Evolutionary conservation across 768 basidiomycete genomes (phyloP), one percentile per base, ranked within the genome.

Genomic region (Rossbeevera mucosa): DNA sequence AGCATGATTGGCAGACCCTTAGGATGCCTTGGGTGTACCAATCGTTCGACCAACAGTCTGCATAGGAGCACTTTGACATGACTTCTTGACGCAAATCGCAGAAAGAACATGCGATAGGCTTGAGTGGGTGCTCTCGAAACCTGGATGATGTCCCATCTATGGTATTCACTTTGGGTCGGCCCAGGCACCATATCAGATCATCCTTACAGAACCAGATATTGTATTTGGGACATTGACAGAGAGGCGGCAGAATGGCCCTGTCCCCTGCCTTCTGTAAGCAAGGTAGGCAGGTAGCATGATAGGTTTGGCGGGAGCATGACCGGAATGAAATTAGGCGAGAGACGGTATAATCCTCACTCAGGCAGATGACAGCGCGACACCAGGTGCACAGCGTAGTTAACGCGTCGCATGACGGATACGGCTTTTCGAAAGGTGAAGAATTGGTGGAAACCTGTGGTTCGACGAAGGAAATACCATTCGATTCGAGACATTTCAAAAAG

Each of bases 141-240:
- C 46, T 41, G n/a, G 33, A n/a, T 36, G 53, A 21, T 16, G 44
- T 29, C 13, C 46, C n/a, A n/a, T n/a, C n/a, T n/a, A n/a, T n/a
- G n/a, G 11, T 3, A 29, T 2, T 36, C 0, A 53, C 47, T 29
- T 31, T 59, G 2, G 63, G 63, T 45, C 63, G 58, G 40, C 64
- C 63, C 1, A 48, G 44, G 44, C 63, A 65, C 63, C 63, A 65
- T 2, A 41, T 54, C 50, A 64, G 18, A 5, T 65, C 64, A 1
- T 36, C 3, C 5, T 18, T 6, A 42, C 63, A 65, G 47, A 54
- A 58, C 64, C 63, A 65, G 44, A 54, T 48, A 24, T 53, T 12
- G 42, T 58, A 65, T 9, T 46, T 14, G 16, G 64, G 63, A 33
- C 64, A 65, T 50, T 62, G 44, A 21, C 56, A 58, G 0, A 64